Base-by-base conservation (phyloP, 495 filamentous ascomycete species). In the Lineolata rhizophorae region DNA sequence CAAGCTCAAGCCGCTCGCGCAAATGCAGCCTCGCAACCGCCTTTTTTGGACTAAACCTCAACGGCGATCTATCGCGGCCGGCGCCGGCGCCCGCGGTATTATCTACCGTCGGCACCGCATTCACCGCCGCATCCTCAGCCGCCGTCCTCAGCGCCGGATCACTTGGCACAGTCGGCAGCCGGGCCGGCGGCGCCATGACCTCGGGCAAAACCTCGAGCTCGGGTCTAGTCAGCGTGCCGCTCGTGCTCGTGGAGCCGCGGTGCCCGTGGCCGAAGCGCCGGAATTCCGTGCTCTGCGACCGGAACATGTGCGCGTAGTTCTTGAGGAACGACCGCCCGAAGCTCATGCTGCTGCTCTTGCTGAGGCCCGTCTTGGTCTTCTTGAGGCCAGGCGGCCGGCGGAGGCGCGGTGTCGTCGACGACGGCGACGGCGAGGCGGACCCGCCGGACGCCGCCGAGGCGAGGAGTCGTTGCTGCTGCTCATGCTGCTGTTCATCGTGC, bases 201-300 rank as follows among this genome's bases (percentile, higher is more conserved):
- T 20, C 28, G 5, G 45, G 45, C 32, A 48, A 17, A 1, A 48
- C 30, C 35, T 48, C 45, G 9, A 48, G 28, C 30, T 48, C 45
- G 8, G 45, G 45, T 32, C 38, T 40, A 28, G 40, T 29, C 18
- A 48, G 28, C 18, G 25, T 27, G 1, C 45, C 39, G 13, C 45
- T 36, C 6, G 31, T 20, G 1, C 42, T 13, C 21, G 45, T 32
- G 9, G 29, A 35, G 27, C 33, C 38, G 12, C 45, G 42, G 30
- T 48, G 45, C 5, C 45, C 45, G 22, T 42, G 29, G 5, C 42
- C 42, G 30, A 41, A 36, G 5, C 19, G 27, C 18, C 29, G 35
- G 20, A 47, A 47, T 24, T 47, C 44, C 5, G 26, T 35, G 35
- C 38, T 41, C 30, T 41, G 38, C 20, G 38, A 39, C 10, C 38